These are phyloP conservation scores for Beauveria medogensis DNA, from an alignment of 2,329 filamentous ascomycete species.

Conservation along the genomic window DNA sequence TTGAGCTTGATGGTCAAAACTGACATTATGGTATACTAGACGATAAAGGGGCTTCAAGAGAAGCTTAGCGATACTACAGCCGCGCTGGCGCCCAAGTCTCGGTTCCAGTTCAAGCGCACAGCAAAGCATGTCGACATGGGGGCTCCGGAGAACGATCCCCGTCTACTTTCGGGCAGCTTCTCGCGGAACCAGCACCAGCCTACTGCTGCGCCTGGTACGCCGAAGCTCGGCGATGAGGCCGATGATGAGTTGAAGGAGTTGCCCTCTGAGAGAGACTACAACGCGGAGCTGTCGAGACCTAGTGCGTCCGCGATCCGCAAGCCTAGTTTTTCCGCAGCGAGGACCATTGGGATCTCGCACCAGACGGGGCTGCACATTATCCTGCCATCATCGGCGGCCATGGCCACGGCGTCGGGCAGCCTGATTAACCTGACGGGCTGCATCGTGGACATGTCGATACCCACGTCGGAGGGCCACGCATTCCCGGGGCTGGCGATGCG, in stretches of 20 bases:
- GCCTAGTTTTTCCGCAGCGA: constrained; percentile 55
- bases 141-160: constrained; percentile 34
- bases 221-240: constrained; percentile 14
- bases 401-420: constrained; percentile 65
- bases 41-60: constrained; percentile 73
- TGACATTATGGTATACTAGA: constrained; percentile 32
- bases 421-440: constrained; percentile 62
- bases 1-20: not conserved
- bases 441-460: constrained; percentile 72
- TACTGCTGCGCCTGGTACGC: not conserved
- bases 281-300: constrained; percentile 42
- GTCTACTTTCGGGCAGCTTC: constrained; percentile 29
- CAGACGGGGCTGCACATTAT: constrained; percentile 67
- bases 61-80: constrained; percentile 64
- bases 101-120: constrained; percentile 67
- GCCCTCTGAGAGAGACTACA: constrained; percentile 37
- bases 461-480: constrained; percentile 46
- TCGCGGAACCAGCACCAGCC: constrained; percentile 20
- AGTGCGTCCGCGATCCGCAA: constrained; percentile 39
- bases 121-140: constrained; percentile 34
- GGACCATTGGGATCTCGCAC: constrained; percentile 56
- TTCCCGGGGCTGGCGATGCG: constrained; percentile 65
- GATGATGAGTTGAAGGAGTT: constrained; percentile 16
- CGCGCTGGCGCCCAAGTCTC: constrained; percentile 62
- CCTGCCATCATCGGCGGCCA: constrained; percentile 61